A percentile compares a stretch with the other conserved stretches of the same genome.
Conservation (phyloP, 2,329 filamentous ascomycete species). For the Ceratocystis cubensis region DNA sequence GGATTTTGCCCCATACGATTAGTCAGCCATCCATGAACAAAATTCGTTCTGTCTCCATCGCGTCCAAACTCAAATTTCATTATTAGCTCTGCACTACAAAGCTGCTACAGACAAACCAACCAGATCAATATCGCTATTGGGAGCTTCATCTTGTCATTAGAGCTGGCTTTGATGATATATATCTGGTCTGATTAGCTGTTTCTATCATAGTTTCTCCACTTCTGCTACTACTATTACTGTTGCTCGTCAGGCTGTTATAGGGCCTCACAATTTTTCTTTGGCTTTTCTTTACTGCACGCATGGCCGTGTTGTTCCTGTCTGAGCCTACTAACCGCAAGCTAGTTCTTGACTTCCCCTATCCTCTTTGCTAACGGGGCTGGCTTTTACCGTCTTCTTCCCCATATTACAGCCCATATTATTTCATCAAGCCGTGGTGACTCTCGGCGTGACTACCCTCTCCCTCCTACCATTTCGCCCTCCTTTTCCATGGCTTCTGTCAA, state of each 20-base stretch:
- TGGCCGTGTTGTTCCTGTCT: neutral
- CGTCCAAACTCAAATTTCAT: neutral
- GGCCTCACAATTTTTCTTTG: neutral
- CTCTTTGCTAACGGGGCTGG: neutral
- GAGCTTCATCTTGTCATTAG: neutral
- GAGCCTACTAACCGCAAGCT: neutral
- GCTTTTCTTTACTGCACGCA: neutral
- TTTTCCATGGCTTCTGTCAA: neutral
- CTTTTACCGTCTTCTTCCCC: neutral
- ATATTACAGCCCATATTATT: neutral
- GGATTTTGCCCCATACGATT: neutral
- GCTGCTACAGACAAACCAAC: neutral
- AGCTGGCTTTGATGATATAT: neutral
- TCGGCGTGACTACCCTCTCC: neutral
- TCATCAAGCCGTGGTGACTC: neutral
- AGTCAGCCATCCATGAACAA: neutral
- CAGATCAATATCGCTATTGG: neutral
- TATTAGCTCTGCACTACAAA: neutral
- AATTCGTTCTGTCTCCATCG: neutral
- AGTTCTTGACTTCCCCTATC: neutral
- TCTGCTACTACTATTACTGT: neutral
- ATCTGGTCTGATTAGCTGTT: neutral
- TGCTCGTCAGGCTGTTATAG: neutral
- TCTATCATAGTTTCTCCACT: neutral
- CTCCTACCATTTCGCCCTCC: neutral